Conservation (phyloP, 2,329 filamentous ascomycete genomes). For the Lachnellula arida region DNA sequence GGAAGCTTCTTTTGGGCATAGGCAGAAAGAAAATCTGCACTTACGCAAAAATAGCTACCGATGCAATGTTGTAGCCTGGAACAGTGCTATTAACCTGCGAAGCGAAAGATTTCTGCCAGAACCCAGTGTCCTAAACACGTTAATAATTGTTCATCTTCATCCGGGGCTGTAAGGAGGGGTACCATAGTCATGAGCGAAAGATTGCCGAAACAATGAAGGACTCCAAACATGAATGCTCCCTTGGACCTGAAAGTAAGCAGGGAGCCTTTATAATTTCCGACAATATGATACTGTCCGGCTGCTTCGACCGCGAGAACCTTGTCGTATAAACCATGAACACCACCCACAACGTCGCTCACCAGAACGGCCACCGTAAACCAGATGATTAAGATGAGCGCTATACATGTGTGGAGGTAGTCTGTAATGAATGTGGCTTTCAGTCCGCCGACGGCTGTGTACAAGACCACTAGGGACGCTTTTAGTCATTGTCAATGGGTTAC, state of each 20-base stretch:
- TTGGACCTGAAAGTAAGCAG: slow-evolving; percentile 46
- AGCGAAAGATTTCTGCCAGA: slow-evolving; percentile 50
- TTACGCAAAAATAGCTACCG: slow-evolving; percentile 42
- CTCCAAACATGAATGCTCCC: slow-evolving; percentile 35
- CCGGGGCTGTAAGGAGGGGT: neutral
- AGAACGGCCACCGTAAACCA: slow-evolving; percentile 44
- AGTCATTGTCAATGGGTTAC: neutral
- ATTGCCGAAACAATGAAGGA: slow-evolving; percentile 45
- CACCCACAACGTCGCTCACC: slow-evolving; percentile 39
- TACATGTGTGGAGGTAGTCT: slow-evolving; percentile 37
- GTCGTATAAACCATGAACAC: slow-evolving; percentile 40
- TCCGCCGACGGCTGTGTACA: slow-evolving; percentile 18
- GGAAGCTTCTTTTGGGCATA: neutral
- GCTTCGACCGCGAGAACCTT: slow-evolving; percentile 33
- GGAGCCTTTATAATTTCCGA: slow-evolving; percentile 43
- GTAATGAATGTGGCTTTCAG: slow-evolving; percentile 21
- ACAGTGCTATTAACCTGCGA: slow-evolving; percentile 44
- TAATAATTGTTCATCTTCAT: neutral
- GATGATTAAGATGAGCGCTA: slow-evolving; percentile 44
- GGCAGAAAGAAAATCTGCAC: neutral
- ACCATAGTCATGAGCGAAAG: slow-evolving; percentile 36
- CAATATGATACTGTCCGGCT: slow-evolving; percentile 38
- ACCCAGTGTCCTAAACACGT: slow-evolving; percentile 39
- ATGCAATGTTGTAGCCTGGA: slow-evolving; percentile 37
- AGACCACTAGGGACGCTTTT: slow-evolving; percentile 21